These are phyloP conservation scores for Cytidiella melzeri DNA, from an alignment of 768 basidiomycete species.

Conservation along the genomic window DNA sequence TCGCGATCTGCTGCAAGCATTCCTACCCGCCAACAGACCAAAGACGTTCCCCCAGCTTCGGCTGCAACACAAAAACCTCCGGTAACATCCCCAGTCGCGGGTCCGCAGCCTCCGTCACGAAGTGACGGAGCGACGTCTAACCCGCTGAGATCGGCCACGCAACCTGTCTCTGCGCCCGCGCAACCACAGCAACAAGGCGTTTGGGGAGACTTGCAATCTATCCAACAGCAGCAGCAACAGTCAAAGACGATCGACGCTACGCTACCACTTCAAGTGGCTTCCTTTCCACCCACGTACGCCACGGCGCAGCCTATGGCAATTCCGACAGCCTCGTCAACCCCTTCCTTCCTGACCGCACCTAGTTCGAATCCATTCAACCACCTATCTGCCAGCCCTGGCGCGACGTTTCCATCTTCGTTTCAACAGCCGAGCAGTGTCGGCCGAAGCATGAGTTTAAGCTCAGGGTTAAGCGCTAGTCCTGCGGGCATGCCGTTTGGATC, in stretches of 20 bases:
- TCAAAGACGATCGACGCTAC: conserved; percentile 6
- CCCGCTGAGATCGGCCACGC: conserved; percentile 6
- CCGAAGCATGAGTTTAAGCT: conserved; percentile 19
- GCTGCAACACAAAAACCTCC: background rate
- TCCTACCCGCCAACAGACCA: conserved; percentile 9
- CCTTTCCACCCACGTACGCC: too few species aligned
- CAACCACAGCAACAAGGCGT: conserved; percentile 5
- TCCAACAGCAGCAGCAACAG: background rate
- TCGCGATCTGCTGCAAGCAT: conserved; percentile 22
- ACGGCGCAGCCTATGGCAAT: conserved; percentile 15
- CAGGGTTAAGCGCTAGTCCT: conserved; percentile 8
- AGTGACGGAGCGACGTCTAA: conserved; percentile 1
- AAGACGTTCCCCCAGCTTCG: conserved; percentile 8
- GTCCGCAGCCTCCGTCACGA: conserved; percentile 30
- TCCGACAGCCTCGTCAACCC: conserved; percentile 4
- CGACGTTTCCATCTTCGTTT: conserved; percentile 19
- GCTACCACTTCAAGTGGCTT: conserved; percentile 9
- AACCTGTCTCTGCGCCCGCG: background rate
- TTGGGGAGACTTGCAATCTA: background rate
- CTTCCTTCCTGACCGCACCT: background rate
- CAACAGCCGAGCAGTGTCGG: conserved; percentile 12
- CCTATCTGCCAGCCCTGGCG: conserved; percentile 16
- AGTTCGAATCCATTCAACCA: conserved; percentile 14
- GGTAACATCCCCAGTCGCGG: conserved; percentile 17
- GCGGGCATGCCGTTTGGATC: background rate